Base-by-base conservation (phyloP, 768 basidiomycete species). In the Boletus reticulatus region DNA sequence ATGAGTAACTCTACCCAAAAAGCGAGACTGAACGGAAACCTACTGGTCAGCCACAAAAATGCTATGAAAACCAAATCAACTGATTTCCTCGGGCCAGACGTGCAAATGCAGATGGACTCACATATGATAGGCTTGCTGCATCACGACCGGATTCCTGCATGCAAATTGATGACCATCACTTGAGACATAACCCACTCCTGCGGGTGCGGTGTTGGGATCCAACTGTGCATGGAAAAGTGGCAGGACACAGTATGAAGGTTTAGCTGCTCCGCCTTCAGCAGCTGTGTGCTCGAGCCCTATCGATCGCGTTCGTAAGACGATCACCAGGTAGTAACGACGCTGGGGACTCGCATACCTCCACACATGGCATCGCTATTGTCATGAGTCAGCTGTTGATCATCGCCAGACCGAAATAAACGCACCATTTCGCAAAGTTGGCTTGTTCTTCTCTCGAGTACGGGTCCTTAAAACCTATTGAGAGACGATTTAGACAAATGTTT, bases 121-220 rank as follows among this genome's bases (percentile, higher is more conserved):
- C 82, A 86, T 81, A 64, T 86, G 84, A 68, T 79, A 84, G 0
- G 84, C 75, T 60, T 79, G 82, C 20, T 78, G 78, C 66, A 80
- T 64, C 10, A 78, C 70, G 1, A 72, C 72, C 1, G 84, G 84
- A 57, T 85, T 82, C 51, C 72, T 73, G 69, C 84, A 85, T 1
- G 65, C 32, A 52, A 82, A 86, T 12, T 73, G 58, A 63, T 85
- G 84, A 0, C 84, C 85, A 45, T 85, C 84, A 22, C 68, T 70
- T 6, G 84, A 85, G 41, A 82, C 57, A 58, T 86, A 79, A 7
- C 82, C 78, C 3, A 67, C 17, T 1, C 72, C 73, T 4, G 62
- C 57, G 3, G 65, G 58, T 1, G 67, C 59, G 12, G 68, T 60
- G 24, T 66, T 66, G 4, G 68, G 60, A 14, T 70, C 63, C 50